Base-by-base conservation (phyloP, 2,329 filamentous ascomycete species). In the Delphinella strobiligena region DNA sequence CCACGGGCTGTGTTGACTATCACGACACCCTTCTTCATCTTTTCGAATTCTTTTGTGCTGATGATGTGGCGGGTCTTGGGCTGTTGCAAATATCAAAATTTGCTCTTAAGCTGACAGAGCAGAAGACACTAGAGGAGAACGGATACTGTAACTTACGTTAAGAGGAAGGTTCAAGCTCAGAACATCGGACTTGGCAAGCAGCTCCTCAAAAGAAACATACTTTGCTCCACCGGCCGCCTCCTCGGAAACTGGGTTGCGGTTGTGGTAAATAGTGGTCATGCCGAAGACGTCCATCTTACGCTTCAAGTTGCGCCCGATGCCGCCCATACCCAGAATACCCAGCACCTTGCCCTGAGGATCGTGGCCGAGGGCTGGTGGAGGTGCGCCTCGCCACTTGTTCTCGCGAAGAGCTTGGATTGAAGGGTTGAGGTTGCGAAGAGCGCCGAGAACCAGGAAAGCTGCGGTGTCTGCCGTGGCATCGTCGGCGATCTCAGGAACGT, bases 261-360 rank as follows among this genome's bases (percentile, higher is more conserved):
- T 91, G 53, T 86, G 69, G 52, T 93, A 91, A 36, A 78, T 70
- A 10, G 83, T 69, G 32, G 61, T 71, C 81, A 91, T 87, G 9
- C 79, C 82, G 54, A 93, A 88, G 0, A 69, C 81, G 39, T 74
- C 68, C 3, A 79, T 81, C 60, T 87, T 87, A 55, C 67, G 73
- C 54, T 80, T 83, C 50, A 91, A 61, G 52, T 86, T 85, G 27
- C 80, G 68, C 1, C 86, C 85, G 45, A 93, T 91, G 2, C 85
- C 83, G 15, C 85, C 85, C 83, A 91, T 89, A 5, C 85, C 85
- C 31, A 93, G 58, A 44, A 93, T 86, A 0, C 85, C 85, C 4
- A 93, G 68, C 1, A 78, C 65, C 59, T 89, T 91, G 27, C 81
- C 82, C 57, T 82, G 69, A 1, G 84, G 84, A 53, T 91, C 84